Evolutionary conservation across 2,329 filamentous ascomycete species (phyloP).

Genomic region (Monosporascus sp.): DNA sequence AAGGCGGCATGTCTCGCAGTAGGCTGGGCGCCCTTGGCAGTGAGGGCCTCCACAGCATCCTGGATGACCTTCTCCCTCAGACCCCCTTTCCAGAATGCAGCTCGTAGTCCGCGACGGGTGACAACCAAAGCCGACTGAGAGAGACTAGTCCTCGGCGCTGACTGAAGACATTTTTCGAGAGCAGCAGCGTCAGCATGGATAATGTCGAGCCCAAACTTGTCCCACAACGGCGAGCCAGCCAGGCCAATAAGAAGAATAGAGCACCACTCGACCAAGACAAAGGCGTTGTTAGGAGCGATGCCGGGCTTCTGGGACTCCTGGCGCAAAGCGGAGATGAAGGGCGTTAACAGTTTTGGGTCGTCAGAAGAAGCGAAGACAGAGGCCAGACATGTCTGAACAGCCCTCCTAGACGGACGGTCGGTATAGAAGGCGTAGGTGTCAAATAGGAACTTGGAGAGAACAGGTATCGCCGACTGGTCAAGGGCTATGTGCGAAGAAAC

Average conservation of each 20-base stretch:
- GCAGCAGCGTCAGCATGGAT: constrained; percentile 65
- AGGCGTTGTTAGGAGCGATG: constrained; percentile 74
- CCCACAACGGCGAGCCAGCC: constrained; percentile 57
- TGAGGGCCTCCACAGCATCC: constrained; percentile 60
- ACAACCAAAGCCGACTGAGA: constrained; percentile 70
- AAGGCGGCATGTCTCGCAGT: constrained; percentile 68
- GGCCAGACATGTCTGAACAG: constrained; percentile 74
- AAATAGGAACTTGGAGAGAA: constrained; percentile 70
- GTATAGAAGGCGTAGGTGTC: constrained; percentile 81
- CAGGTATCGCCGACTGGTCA: constrained; percentile 42
- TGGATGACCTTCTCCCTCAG: constrained; percentile 57
- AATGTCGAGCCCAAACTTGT: constrained; percentile 59
- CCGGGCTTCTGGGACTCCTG: constrained; percentile 70
- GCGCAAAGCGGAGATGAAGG: constrained; percentile 62
- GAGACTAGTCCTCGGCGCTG: constrained; percentile 58
- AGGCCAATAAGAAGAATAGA: constrained; percentile 71
- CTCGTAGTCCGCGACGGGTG: constrained; percentile 73
- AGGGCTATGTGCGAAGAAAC: constrained; percentile 32
- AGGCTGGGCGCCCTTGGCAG: constrained; percentile 60
- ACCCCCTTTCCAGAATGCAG: constrained; percentile 56
- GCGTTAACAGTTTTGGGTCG: constrained; percentile 53
- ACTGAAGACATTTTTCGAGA: constrained; percentile 71
- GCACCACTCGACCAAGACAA: constrained; percentile 89
- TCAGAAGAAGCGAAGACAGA: constrained; percentile 56
- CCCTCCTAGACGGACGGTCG: constrained; percentile 77